Evolutionary conservation across 441 rosid genomes (phyloP), one percentile per base, ranked within the genome.

Genomic region (Adansonia madagascariensis): DNA sequence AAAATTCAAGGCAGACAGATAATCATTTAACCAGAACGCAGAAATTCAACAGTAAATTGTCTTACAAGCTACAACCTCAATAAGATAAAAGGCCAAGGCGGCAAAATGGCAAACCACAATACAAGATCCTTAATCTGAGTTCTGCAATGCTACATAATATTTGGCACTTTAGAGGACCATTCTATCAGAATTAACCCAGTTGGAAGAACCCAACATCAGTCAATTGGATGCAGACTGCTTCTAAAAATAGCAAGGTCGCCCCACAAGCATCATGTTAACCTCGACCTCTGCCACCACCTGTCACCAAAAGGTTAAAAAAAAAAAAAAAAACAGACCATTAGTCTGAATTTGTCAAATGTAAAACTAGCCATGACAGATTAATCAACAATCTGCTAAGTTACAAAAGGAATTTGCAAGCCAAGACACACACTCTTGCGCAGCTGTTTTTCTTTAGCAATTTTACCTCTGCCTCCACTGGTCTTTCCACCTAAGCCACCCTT

Each of bases 271-370:
- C 50, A 65, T 10, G 75, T 84, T 77, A 91, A 47, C 87, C 88
- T 60, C 94, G 85, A 27, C 92, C 92, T 27, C 92, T 84, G 41
- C 91, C 87, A 75, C 86, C 90, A 76, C 88, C 92, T 88, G 78
- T 55, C 75, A 77, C 44, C 41, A 46, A 50, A 50, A 50, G 63
- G 27, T 31, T 3, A 31, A 31, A 8, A 59, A 59, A 20, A 8
- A 6, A 71, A 76, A 35, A n/a, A n/a, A 46, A 10, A 65, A 61
- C 4, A 6, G 6, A 1, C 17, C n/a, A 52, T 49, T 24, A 10
- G 20, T 41, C 2, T 75, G 56, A 55, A 72, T 20, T 24, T 12
- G 12, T 14, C 52, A 46, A 27, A 47, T 31, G 6, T 68, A 20
- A 47, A 20, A 6, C 39, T 12, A 20, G 24, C n/a, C 56, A 55